Evolutionary conservation across 352 stramenopile genomes (phyloP).

Genomic region (Phytophthora hybrid): DNA sequence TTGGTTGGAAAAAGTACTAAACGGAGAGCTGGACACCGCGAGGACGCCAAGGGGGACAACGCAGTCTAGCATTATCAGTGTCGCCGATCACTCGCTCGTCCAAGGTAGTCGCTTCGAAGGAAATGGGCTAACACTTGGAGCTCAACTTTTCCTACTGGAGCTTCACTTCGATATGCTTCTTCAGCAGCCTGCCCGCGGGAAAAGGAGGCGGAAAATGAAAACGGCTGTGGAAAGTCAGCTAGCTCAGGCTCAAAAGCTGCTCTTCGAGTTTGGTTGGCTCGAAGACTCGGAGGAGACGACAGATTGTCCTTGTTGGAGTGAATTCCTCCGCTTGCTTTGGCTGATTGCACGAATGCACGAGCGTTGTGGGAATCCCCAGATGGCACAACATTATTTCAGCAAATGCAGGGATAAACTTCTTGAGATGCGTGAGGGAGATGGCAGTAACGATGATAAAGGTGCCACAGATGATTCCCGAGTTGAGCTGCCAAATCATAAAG

Average conservation of each 20-base stretch:
- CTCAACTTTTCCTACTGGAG: slow-evolving; percentile 70
- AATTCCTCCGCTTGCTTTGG: slow-evolving; percentile 65
- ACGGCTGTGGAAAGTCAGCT: slow-evolving; percentile 39
- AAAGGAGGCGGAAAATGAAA: slow-evolving; percentile 35
- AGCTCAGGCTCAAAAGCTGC: slow-evolving; percentile 42
- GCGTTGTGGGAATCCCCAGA: slow-evolving; percentile 45
- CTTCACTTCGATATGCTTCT: slow-evolving; percentile 61
- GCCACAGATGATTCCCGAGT: slow-evolving; percentile 25
- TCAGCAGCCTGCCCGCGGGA: slow-evolving; percentile 33
- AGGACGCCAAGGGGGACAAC: slow-evolving; percentile 8
- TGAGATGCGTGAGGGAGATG: slow-evolving; percentile 8
- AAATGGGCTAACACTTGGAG: slow-evolving; percentile 44
- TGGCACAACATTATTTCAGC: slow-evolving; percentile 62
- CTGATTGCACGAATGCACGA: slow-evolving; percentile 62
- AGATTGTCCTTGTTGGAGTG: slow-evolving; percentile 1
- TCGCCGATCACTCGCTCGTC: slow-evolving; percentile 31
- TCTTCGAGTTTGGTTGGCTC: slow-evolving; percentile 56
- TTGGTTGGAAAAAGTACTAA: slow-evolving; percentile 68
- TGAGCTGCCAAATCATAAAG: slow-evolving; percentile 57
- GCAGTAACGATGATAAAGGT: neutral
- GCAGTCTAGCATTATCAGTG: slow-evolving; percentile 18
- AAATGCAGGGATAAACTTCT: slow-evolving; percentile 58
- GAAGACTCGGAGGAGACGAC: slow-evolving; percentile 36
- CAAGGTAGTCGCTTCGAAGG: slow-evolving; percentile 37
- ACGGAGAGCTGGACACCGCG: slow-evolving; percentile 39